Base-by-base conservation (phyloP, 495 filamentous ascomycete species). In the Penicillium nucicola region DNA sequence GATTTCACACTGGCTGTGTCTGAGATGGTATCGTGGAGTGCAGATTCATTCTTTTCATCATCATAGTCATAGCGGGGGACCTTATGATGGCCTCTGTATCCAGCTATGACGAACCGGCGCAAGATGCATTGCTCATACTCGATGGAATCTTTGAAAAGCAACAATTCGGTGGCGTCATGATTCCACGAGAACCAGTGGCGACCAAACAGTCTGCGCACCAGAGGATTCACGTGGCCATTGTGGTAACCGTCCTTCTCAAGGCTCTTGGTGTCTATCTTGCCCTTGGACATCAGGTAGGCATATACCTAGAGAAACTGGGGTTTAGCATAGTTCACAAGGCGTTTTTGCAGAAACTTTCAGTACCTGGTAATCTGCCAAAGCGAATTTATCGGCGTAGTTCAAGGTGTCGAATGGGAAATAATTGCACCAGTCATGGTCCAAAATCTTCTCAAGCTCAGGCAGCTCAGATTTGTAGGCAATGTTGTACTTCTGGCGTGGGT, bases 401-500 rank as follows among this genome's bases (percentile, higher is more conserved):
- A 62, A 22, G 1, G 58, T 52, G 34, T 65, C 61, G 28, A 60
- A 65, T 2, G 61, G 54, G 42, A 62, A 62, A 1, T 37, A 53
- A 0, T 56, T 48, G 22, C 64, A 62, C 23, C 55, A 53, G 3
- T 53, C 46, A 5, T 58, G 52, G 2, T 38, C 39, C 13, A 57
- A 30, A 28, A 28, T 9, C 6, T 28, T 34, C 1, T 22, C 35
- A n/a, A 64, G 57, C 19, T 58, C 57, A 2, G 20, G 36, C 4
- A 45, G n/a, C 0, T 68, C 56, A 0, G 62, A 61, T 15, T 55
- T 45, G 18, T 60, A 23, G 10, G 63, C 65, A 5, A 73, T 45
- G 5, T 52, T 55, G 17, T 53, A 72, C 45, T 73, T 74, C 69
- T 85, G 82, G 4, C 73, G 57, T 2, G 85, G 80, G 13, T 78